Percentiles rank a stretch among this genome's conserved stretches.
These are phyloP conservation scores for Epichloe bromicola DNA, from an alignment of 2,329 filamentous ascomycete species.

Conservation along the genomic window DNA sequence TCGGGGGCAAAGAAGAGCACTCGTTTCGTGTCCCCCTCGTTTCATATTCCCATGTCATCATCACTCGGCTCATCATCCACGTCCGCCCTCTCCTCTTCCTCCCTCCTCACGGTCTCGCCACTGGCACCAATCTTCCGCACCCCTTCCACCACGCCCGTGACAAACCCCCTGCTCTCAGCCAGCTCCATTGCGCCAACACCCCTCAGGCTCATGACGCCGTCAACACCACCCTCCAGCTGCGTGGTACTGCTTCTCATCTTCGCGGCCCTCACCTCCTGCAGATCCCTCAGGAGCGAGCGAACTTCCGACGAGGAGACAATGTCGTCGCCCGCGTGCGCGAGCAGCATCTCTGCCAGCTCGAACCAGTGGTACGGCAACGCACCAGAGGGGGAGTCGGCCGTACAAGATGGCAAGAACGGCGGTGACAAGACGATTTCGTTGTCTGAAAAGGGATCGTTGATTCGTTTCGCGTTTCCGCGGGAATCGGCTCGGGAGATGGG, in stretches of 20 bases:
- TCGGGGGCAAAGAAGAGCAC: not conserved
- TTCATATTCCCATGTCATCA: constrained; percentile 35
- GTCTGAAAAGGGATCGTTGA: constrained; percentile 13
- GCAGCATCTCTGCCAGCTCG: constrained; percentile 74
- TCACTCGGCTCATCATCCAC: constrained; percentile 48
- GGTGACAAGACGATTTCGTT: constrained; percentile 38
- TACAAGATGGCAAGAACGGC: constrained; percentile 69
- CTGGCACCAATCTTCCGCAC: constrained; percentile 73
- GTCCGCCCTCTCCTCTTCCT: constrained; percentile 58
- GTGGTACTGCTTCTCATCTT: constrained; percentile 71
- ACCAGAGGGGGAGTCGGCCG: constrained; percentile 54
- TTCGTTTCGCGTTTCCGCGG: constrained; percentile 27
- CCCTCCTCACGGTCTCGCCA: constrained; percentile 62
- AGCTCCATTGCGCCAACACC: constrained; percentile 92
- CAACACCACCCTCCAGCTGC: constrained; percentile 55
- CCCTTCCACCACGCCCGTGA: constrained; percentile 76
- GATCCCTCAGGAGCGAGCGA: constrained; percentile 60
- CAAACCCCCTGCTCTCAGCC: constrained; percentile 69
- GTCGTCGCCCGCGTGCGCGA: constrained; percentile 77
- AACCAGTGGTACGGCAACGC: constrained; percentile 91
- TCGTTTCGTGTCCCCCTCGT: not conserved
- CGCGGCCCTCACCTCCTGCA: constrained; percentile 77
- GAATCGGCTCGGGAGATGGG: constrained; percentile 41
- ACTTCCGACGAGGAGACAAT: constrained; percentile 61
- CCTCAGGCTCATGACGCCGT: constrained; percentile 52